These are phyloP conservation scores for Sistotremastrum suecicum DNA, from an alignment of 768 basidiomycete genomes.

Conservation along the genomic window DNA sequence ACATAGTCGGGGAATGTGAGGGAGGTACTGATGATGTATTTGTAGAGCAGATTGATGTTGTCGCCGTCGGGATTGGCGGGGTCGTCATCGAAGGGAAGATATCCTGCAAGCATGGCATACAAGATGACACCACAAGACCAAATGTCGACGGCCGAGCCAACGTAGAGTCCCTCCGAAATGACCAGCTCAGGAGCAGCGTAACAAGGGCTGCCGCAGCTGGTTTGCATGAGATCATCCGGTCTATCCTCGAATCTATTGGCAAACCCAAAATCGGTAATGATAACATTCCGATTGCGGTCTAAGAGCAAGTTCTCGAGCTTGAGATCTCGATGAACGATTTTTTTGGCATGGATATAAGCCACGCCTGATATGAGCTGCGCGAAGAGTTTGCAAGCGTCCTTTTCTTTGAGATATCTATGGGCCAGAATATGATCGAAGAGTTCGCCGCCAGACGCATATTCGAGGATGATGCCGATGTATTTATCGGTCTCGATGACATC, in stretches of 20 bases:
- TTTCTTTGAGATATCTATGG: slow-evolving; percentile 89
- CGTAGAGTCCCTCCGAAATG: slow-evolving; percentile 92
- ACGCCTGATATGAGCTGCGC: slow-evolving; percentile 97
- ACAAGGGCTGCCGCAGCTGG: slow-evolving; percentile 92
- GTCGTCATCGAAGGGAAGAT: slow-evolving; percentile 99
- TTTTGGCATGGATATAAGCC: slow-evolving; percentile 97
- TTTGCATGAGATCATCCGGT: slow-evolving; percentile 94
- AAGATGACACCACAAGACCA: slow-evolving; percentile 95
- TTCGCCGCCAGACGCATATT: slow-evolving; percentile 96
- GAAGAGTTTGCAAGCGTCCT: slow-evolving; percentile 89
- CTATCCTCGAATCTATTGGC: slow-evolving; percentile 95
- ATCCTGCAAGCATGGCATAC: slow-evolving; percentile 93
- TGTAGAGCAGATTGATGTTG: slow-evolving; percentile 97
- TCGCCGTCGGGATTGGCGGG: slow-evolving; percentile 97
- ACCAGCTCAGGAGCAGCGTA: slow-evolving; percentile 98
- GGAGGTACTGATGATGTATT: slow-evolving; percentile 95
- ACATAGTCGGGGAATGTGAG: slow-evolving; percentile 97
- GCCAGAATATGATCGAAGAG: slow-evolving; percentile 98
- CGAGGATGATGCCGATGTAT: slow-evolving; percentile 98
- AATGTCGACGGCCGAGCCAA: slow-evolving; percentile 95
- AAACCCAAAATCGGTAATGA: slow-evolving; percentile 99
- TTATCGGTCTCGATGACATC: slow-evolving; percentile 99
- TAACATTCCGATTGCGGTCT: slow-evolving; percentile 93
- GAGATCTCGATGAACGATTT: slow-evolving; percentile 97
- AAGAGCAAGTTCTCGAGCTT: slow-evolving; percentile 97